A percentile compares a stretch with the other conserved stretches of the same genome.
These are phyloP conservation scores for Coemansia erecta DNA, from an alignment of 192 early-diverging fungal genomes.

Conservation along the genomic window DNA sequence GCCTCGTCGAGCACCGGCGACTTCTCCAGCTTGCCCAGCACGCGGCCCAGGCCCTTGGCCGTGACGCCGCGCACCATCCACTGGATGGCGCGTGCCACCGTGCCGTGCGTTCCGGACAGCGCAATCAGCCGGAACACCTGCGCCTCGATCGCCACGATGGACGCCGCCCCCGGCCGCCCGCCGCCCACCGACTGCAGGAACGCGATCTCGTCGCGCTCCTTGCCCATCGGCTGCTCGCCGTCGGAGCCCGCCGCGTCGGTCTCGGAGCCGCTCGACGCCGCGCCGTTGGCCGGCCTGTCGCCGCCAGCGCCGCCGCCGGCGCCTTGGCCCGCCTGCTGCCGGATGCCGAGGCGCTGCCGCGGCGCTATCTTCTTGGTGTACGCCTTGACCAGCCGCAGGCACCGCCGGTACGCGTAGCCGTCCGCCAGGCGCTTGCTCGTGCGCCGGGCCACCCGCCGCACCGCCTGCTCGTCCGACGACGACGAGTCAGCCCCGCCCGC, in stretches of 20 bases:
- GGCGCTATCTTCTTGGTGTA: conserved; percentile 12
- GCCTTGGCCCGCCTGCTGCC: too few species aligned
- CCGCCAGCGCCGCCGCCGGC: too few species aligned
- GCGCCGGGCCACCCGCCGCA: neutral
- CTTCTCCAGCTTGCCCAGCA: conserved; percentile 20
- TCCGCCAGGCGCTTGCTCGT: neutral
- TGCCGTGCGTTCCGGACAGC: conserved; percentile 33
- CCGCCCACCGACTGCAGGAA: conserved; percentile 31
- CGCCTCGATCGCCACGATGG: conserved; percentile 21
- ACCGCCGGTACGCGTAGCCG: conserved; percentile 35
- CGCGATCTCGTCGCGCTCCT: conserved; percentile 36
- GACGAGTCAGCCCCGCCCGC: neutral
- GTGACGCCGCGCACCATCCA: conserved; percentile 10
- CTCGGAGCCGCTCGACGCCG: neutral
- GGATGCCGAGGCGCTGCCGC: conserved; percentile 24
- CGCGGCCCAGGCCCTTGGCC: conserved; percentile 12
- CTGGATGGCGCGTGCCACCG: conserved; percentile 20
- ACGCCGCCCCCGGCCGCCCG: conserved; percentile 21
- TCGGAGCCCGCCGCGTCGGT: neutral
- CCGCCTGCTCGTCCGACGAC: neutral
- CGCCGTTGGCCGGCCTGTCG: too few species aligned
- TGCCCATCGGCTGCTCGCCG: conserved; percentile 6
- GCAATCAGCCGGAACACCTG: conserved; percentile 48
- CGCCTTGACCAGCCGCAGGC: conserved; percentile 41
- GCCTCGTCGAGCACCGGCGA: conserved; percentile 20